phyloP scores from a whole-genome alignment of 2,329 filamentous ascomycete genomes.

The Nothophoma quercina region DNA sequence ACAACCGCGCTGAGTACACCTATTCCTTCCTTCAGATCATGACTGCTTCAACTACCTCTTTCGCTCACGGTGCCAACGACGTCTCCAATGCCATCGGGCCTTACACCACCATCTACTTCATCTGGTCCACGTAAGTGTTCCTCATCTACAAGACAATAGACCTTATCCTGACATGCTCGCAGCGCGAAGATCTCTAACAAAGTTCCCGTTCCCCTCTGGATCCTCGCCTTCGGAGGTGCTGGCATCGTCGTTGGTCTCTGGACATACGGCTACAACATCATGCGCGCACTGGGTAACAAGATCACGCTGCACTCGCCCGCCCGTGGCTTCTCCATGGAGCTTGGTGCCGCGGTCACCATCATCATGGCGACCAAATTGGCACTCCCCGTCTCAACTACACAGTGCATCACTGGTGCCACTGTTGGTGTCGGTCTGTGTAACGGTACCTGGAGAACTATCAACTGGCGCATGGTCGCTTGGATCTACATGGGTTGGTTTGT shows the following conservation, averaged over 20 bases:
- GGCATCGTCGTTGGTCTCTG: conserved; percentile 65
- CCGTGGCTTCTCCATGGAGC: conserved; percentile 56
- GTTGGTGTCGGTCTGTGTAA: conserved; percentile 46
- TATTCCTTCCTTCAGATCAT: conserved; percentile 54
- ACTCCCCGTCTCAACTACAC: conserved; percentile 64
- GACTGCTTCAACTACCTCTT: conserved; percentile 73
- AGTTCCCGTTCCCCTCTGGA: conserved; percentile 66
- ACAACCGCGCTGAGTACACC: conserved; percentile 64
- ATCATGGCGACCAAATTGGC: conserved; percentile 69
- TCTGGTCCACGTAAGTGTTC: conserved; percentile 62
- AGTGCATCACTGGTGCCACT: conserved; percentile 57
- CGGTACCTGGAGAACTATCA: conserved; percentile 50
- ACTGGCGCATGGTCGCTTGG: conserved; percentile 52
- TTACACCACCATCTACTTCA: conserved; percentile 68
- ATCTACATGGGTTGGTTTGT: conserved; percentile 57
- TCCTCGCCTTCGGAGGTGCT: conserved; percentile 60
- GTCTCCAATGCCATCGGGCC: conserved; percentile 64
- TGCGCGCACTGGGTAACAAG: conserved; percentile 68
- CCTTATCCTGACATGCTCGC: not conserved
- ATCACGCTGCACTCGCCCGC: conserved; percentile 69
- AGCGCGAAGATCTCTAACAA: conserved; percentile 51
- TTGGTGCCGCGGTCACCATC: conserved; percentile 65
- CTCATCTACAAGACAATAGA: not conserved
- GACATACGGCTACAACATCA: conserved; percentile 72
- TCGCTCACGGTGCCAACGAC: conserved; percentile 75